These are phyloP conservation scores for Alloteropsis semialata DNA, from an alignment of 176 grass and related monocot genomes.

Conservation along the genomic window DNA sequence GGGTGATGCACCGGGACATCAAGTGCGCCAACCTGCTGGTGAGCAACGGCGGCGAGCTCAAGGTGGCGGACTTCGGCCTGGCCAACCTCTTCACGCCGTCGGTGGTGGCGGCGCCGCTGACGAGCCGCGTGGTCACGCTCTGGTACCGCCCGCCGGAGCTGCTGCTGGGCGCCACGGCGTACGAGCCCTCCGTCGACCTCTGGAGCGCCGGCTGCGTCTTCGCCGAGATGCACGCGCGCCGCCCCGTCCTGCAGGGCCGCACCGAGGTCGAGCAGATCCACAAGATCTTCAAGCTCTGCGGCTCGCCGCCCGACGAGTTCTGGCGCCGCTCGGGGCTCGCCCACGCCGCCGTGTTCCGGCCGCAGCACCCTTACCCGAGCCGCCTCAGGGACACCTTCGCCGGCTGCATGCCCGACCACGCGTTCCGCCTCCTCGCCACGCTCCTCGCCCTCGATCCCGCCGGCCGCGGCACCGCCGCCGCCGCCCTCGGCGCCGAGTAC, in stretches of 20 bases:
- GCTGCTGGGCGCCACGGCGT: conserved; percentile 70
- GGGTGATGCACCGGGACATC: conserved; percentile 93
- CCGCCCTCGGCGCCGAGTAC: conserved; percentile 72
- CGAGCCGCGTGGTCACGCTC: conserved; percentile 81
- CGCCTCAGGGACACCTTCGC: conserved; percentile 54
- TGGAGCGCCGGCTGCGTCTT: conserved; percentile 97
- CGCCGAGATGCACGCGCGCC: conserved; percentile 67
- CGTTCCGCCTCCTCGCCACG: conserved; percentile 48
- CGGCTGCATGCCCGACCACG: conserved; percentile 32
- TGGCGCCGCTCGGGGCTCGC: conserved; percentile 56
- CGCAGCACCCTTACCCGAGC: conserved; percentile 55
- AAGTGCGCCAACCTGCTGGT: conserved; percentile 96
- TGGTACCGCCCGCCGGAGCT: conserved; percentile 99
- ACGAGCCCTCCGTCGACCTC: conserved; percentile 77
- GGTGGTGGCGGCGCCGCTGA: conserved; percentile 26
- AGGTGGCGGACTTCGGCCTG: conserved; percentile 95
- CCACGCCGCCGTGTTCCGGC: conserved; percentile 69
- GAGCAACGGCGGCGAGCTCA: conserved; percentile 66
- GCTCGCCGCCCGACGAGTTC: conserved; percentile 72
- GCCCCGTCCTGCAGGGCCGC: conserved; percentile 81
- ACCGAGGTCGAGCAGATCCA: conserved; percentile 99
- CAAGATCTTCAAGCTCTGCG: conserved; percentile 96
- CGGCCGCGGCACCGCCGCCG: conserved; percentile 60
- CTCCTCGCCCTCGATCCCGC: conserved; percentile 74
- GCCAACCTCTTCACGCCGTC: conserved; percentile 47